Evolutionary conservation across 2,329 filamentous ascomycete species (phyloP).

Genomic region (Trematosphaeria pertusa): DNA sequence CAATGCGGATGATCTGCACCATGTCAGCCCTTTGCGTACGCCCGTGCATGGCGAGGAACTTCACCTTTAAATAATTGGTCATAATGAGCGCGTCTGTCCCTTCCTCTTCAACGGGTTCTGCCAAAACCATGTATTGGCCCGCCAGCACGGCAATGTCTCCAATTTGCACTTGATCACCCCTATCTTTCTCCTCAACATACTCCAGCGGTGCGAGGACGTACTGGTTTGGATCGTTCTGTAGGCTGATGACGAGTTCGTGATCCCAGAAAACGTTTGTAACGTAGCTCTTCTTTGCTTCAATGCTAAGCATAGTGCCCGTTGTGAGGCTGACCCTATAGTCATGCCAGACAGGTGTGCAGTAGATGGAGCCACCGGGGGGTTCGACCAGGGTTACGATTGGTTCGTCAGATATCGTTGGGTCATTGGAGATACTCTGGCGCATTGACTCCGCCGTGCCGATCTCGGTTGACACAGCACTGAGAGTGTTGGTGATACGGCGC

Average conservation of each 20-base stretch:
- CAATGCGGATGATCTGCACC: slow-evolving; percentile 2
- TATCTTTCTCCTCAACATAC: slow-evolving; percentile 8
- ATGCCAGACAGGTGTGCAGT: slow-evolving; percentile 16
- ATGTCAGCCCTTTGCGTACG: not conserved
- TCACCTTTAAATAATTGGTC: slow-evolving; percentile 13
- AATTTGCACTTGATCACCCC: slow-evolving; percentile 12
- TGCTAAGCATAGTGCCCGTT: slow-evolving; percentile 3
- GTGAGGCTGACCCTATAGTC: slow-evolving; percentile 15
- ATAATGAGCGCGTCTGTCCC: slow-evolving; percentile 6
- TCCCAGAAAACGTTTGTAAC: slow-evolving; percentile 5
- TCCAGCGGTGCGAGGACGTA: slow-evolving; percentile 15
- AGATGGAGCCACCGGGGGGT: slow-evolving; percentile 10
- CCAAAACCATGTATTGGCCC: slow-evolving; percentile 19
- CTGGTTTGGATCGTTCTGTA: slow-evolving; percentile 1
- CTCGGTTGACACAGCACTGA: slow-evolving; percentile 16
- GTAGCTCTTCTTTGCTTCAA: slow-evolving; percentile 9
- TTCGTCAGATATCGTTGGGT: slow-evolving; percentile 22
- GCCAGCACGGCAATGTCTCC: slow-evolving; percentile 14
- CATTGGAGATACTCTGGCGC: slow-evolving; percentile 15
- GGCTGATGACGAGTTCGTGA: not conserved
- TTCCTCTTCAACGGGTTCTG: slow-evolving; percentile 4
- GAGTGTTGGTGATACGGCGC: slow-evolving; percentile 12
- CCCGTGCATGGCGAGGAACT: not conserved
- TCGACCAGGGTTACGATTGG: slow-evolving; percentile 28
- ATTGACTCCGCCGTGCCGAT: slow-evolving; percentile 21